Evolutionary conservation across 2,329 filamentous ascomycete species (phyloP), one percentile per base, ranked within the genome.

Genomic region (Aschersonia sp.): DNA sequence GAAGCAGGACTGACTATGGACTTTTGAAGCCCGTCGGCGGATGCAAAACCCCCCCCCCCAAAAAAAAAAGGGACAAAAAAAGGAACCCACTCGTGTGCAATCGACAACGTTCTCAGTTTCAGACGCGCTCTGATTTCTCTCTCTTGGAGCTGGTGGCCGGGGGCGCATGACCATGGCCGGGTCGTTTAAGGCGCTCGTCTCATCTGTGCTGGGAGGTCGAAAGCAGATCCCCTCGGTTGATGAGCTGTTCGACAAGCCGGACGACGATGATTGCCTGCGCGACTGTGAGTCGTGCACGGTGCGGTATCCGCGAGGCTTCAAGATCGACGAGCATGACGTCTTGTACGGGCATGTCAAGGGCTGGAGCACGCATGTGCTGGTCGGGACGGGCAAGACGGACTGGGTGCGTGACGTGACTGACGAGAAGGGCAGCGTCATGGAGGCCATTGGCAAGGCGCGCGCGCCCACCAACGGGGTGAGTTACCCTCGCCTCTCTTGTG

Each of bases 301-400:
- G 54, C 76, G 80, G 51, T 94, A 89, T 61, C 91, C 91, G 40
- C 71, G 70, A 51, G 65, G 65, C 38, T 84, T 83, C 67, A 80
- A 82, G 59, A 79, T 95, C 48, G 85, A 97, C 49, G 77, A 84
- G 62, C 69, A 74, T 5, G 88, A 95, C 60, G 71, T 81, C 56
- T 68, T 98, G 45, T 97, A 94, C 61, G 92, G 91, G 1, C 73
- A 85, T 50, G 77, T 96, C 52, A 85, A 88, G 59, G 87, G 81
- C 38, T 97, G 88, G 85, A 82, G 79, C 58, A 92, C 89, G 28
- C 92, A 98, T 66, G 62, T 95, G 52, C 70, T 98, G 32, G 88
- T 97, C 12, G 92, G 88, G 30, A 98, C 92, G n/a, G 87, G 89
- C 51, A 95, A 96, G 76, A 77, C 82, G 30, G 92, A 98, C 66